These are phyloP conservation scores for Alternaria gaisen DNA, from an alignment of 2,329 filamentous ascomycete species.

Conservation along the genomic window DNA sequence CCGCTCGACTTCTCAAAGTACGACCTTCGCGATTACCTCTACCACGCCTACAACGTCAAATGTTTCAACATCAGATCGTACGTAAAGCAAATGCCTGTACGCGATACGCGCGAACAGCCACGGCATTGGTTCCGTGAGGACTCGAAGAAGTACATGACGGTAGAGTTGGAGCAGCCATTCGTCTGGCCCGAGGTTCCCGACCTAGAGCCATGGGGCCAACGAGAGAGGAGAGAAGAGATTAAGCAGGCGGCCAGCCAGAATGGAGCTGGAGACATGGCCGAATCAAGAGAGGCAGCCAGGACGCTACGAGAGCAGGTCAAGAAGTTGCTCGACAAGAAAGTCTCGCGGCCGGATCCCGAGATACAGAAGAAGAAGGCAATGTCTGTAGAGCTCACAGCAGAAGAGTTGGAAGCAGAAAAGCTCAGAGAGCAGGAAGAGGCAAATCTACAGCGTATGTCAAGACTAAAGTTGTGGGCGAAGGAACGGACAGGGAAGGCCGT, in stretches of 20 bases:
- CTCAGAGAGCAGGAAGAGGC: slow-evolving; percentile 17
- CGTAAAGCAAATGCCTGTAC: slow-evolving; percentile 74
- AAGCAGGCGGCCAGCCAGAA: slow-evolving; percentile 15
- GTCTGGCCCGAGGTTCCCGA: slow-evolving; percentile 79
- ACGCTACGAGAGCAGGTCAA: slow-evolving; percentile 37
- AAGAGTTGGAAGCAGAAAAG: slow-evolving; percentile 15
- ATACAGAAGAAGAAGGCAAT: slow-evolving; percentile 5
- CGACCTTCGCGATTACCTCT: slow-evolving; percentile 94
- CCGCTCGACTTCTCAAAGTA: slow-evolving; percentile 95
- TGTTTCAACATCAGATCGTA: slow-evolving; percentile 76
- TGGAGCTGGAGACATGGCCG: slow-evolving; percentile 12
- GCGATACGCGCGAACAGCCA: slow-evolving; percentile 60
- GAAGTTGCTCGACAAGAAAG: slow-evolving; percentile 33
- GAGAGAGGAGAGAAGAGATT: slow-evolving; percentile 54
- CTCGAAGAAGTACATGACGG: slow-evolving; percentile 90
- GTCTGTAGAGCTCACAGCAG: slow-evolving; percentile 2
- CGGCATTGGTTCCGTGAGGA: slow-evolving; percentile 73
- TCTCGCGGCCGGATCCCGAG: slow-evolving; percentile 12
- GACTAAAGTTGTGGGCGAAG: slow-evolving; percentile 47
- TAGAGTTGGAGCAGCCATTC: slow-evolving; percentile 87
- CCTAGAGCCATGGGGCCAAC: slow-evolving; percentile 54
- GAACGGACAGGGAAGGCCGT: slow-evolving; percentile 34
- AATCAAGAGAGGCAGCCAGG: slow-evolving; percentile 27
- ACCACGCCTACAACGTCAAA: slow-evolving; percentile 81
- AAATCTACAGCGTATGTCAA: slow-evolving; percentile 48